Conservation (phyloP, 192 early-diverging fungal species). For the Coemansia sp. region DNA sequence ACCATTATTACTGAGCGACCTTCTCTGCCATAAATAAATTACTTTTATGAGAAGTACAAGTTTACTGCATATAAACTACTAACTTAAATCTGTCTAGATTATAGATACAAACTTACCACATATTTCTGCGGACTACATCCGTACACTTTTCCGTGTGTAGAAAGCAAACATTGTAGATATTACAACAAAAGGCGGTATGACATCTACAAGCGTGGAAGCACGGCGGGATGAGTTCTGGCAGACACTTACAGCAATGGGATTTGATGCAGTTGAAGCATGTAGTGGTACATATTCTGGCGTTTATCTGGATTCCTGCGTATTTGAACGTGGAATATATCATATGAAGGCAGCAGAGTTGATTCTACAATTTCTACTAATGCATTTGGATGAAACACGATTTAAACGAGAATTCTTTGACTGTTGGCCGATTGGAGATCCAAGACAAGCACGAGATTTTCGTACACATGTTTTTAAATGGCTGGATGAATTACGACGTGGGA, state of each 20-base stretch:
- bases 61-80: neutral
- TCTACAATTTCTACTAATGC: conserved; percentile 56
- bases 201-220: conserved; percentile 1
- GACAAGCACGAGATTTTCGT: conserved; percentile 60
- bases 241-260: conserved; percentile 43
- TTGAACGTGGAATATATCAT: conserved; percentile 59
- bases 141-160: neutral
- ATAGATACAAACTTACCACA: conserved; percentile 2
- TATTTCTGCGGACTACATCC: neutral
- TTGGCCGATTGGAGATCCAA: conserved; percentile 59
- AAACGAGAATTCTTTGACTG: conserved; percentile 55
- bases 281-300: conserved; percentile 49
- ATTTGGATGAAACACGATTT: conserved; percentile 33
- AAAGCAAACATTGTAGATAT: neutral
- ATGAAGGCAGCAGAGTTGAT: conserved; percentile 59
- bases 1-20: conserved; percentile 1
- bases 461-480: conserved; percentile 60
- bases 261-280: conserved; percentile 25
- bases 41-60: neutral
- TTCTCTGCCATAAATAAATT: neutral
- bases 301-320: conserved; percentile 52
- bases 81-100: neutral
- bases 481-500: conserved; percentile 57
- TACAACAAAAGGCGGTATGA: neutral
- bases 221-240: conserved; percentile 44